Evolutionary conservation across 78 protist genomes (phyloP).

Genomic region (Dictyostelium intermedium): DNA sequence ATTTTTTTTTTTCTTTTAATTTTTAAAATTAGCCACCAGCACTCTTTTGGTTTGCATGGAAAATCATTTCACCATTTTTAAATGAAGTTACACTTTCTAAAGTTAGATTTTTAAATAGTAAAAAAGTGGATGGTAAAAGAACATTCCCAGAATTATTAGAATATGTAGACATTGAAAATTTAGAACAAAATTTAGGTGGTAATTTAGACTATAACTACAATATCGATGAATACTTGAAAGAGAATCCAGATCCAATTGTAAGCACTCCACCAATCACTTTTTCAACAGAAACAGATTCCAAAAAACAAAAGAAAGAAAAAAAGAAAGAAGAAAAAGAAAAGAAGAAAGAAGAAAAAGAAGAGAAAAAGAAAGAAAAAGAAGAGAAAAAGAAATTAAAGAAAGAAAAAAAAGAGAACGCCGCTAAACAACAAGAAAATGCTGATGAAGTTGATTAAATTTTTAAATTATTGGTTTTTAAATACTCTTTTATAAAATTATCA

Average conservation of each 20-base stretch:
- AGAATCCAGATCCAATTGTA: background rate
- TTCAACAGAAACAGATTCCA: background rate
- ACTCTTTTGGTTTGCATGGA: conserved; percentile 76
- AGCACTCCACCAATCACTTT: background rate
- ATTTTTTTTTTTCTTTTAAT: background rate
- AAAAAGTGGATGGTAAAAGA: conserved; percentile 55
- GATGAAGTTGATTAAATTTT: conserved; percentile 1
- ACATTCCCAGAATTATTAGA: conserved; percentile 48
- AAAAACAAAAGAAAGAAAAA: background rate
- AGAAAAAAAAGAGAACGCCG: background rate
- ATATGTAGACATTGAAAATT: background rate
- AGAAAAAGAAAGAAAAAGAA: conserved; percentile 12
- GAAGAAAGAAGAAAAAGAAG: conserved; percentile 1
- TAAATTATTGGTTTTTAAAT: background rate
- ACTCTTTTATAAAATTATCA: background rate
- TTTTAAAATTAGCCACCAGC: conserved; percentile 37
- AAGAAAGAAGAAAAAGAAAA: background rate
- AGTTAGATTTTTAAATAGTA: conserved; percentile 43
- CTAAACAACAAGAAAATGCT: background rate
- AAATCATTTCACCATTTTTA: conserved; percentile 65
- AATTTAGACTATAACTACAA: conserved; percentile 13
- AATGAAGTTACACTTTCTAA: conserved; percentile 71
- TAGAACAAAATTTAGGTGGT: conserved; percentile 62
- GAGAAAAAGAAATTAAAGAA: background rate
- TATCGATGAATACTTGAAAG: background rate